Conservation (phyloP, 2,329 filamentous ascomycete species). For the Capronia americana region DNA sequence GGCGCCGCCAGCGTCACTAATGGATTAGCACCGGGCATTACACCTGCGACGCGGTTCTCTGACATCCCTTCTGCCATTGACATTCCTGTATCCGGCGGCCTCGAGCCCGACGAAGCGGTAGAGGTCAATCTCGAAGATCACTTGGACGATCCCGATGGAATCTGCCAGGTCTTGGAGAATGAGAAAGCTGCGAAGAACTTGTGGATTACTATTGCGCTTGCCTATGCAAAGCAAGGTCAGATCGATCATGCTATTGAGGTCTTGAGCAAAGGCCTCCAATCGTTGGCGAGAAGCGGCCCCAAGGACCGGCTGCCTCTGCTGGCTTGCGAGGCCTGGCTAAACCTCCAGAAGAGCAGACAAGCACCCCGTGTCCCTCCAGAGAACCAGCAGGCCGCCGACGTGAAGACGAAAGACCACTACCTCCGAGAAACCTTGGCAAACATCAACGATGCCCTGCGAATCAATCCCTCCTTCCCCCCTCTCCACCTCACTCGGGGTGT, state of each 20-base stretch:
- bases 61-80: slow-evolving; percentile 69
- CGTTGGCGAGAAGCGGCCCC: slow-evolving; percentile 70
- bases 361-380: slow-evolving; percentile 73
- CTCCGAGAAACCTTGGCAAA: slow-evolving; percentile 88
- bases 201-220: slow-evolving; percentile 97
- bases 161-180: slow-evolving; percentile 93
- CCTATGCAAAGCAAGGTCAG: slow-evolving; percentile 95
- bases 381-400: slow-evolving; percentile 69
- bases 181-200: slow-evolving; percentile 89
- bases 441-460: slow-evolving; percentile 91
- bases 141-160: slow-evolving; percentile 89
- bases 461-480: slow-evolving; percentile 90
- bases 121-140: slow-evolving; percentile 92
- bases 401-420: slow-evolving; percentile 91
- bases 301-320: slow-evolving; percentile 76
- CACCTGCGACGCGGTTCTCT: slow-evolving; percentile 57
- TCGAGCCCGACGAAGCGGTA: slow-evolving; percentile 73
- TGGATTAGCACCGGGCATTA: slow-evolving; percentile 20
- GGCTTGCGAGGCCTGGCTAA: slow-evolving; percentile 87
- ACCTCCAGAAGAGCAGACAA: slow-evolving; percentile 85
- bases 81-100: slow-evolving; percentile 66
- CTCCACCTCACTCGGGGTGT: slow-evolving; percentile 91
- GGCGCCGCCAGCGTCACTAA: slow-evolving; percentile 15
- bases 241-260: slow-evolving; percentile 80
- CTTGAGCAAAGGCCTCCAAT: slow-evolving; percentile 73